Conservation (phyloP, 495 filamentous ascomycete species). For the Penicillium cataractarum region DNA sequence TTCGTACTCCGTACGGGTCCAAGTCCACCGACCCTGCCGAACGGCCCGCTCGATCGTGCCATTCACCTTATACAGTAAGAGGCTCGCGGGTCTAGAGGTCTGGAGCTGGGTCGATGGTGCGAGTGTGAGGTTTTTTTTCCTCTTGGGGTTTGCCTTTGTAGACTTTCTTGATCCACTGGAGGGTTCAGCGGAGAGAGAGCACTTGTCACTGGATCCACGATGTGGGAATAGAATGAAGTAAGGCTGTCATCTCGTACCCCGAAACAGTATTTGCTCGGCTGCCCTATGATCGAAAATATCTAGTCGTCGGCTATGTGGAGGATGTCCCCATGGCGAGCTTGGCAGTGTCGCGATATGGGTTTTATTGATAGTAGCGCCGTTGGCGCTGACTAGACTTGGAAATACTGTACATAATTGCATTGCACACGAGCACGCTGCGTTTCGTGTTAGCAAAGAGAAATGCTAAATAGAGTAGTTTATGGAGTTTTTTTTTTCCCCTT, state of each 20-base stretch:
- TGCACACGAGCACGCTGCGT: no score
- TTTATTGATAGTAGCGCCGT: background rate
- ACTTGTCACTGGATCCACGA: background rate
- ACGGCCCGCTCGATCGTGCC: constrained; percentile 8
- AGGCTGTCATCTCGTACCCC: background rate
- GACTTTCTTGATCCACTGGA: constrained; percentile 7
- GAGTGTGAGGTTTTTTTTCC: background rate
- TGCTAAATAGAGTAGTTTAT: background rate
- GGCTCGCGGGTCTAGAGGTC: background rate
- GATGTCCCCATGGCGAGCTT: background rate
- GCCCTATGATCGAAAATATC: background rate
- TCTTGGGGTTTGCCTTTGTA: background rate
- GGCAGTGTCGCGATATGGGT: background rate
- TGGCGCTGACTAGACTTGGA: background rate
- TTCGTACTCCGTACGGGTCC: background rate
- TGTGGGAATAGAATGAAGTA: background rate
- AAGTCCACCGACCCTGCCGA: background rate
- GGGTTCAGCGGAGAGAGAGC: background rate
- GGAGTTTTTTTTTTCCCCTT: background rate
- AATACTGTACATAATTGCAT: background rate
- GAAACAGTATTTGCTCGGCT: background rate
- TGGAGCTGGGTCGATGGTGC: background rate
- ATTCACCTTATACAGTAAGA: constrained; percentile 17
- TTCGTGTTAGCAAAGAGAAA: background rate
- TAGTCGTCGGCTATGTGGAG: background rate